Evolutionary conservation across 768 basidiomycete genomes (phyloP).

Genomic region (Pholiota conissans): DNA sequence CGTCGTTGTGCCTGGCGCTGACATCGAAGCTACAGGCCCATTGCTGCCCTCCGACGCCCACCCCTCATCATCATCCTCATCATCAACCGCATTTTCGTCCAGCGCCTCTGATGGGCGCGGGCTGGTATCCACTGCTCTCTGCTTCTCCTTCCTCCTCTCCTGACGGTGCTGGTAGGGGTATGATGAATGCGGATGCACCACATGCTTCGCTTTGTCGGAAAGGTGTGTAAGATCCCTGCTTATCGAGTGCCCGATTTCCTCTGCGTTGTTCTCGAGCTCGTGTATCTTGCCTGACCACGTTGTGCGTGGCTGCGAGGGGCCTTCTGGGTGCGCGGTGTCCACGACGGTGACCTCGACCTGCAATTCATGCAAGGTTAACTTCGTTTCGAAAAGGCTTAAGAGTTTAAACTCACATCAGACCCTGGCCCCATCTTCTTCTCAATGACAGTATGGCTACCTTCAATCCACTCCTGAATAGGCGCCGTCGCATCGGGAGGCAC

Average conservation of each 20-base stretch:
- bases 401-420: conserved; percentile 26
- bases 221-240: conserved; percentile 25
- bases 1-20: background rate
- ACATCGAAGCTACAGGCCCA: background rate
- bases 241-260: conserved; percentile 20
- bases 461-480: conserved; percentile 25
- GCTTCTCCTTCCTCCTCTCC: conserved; percentile 4
- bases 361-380: background rate
- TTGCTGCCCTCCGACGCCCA: conserved; percentile 58
- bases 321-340: conserved; percentile 31
- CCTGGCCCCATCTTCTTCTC: conserved; percentile 25
- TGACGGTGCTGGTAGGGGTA: background rate
- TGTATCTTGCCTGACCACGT: conserved; percentile 22
- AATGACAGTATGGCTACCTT: conserved; percentile 25
- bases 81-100: conserved; percentile 9
- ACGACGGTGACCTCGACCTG: conserved; percentile 69
- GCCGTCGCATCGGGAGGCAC: conserved; percentile 21
- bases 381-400: background rate
- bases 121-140: conserved; percentile 6
- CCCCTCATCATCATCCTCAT: conserved; percentile 52
- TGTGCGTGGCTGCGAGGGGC: conserved; percentile 12
- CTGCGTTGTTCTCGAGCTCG: conserved; percentile 20
- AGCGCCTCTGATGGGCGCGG: background rate
- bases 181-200: conserved; percentile 10
- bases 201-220: conserved; percentile 15